Conservation (phyloP, 1,284 basidiomycete species). For the Phellinidium pouzarii region DNA sequence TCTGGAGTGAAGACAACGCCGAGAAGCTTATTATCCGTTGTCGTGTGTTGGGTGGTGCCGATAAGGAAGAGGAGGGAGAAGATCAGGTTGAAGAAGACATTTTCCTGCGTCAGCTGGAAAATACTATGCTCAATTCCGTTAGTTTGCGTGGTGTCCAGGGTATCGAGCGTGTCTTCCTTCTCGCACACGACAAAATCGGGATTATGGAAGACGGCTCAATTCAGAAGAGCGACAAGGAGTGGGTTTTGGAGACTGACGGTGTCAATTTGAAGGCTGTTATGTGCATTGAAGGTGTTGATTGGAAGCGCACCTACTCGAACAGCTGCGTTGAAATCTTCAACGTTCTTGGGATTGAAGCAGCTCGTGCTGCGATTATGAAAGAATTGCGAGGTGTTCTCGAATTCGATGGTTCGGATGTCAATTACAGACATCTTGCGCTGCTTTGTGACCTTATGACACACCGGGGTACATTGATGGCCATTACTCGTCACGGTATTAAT, state of each 20-base stretch:
- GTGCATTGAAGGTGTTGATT: slow-evolving; percentile 93
- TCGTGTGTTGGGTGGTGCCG: slow-evolving; percentile 83
- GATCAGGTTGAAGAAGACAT: slow-evolving; percentile 86
- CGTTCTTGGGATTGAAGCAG: slow-evolving; percentile 98
- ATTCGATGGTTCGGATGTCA: slow-evolving; percentile 99
- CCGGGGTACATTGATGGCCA: slow-evolving; percentile 93
- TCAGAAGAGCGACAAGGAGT: slow-evolving; percentile 69
- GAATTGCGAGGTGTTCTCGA: slow-evolving; percentile 94
- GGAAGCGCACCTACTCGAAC: slow-evolving; percentile 90
- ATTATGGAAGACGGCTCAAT: slow-evolving; percentile 63
- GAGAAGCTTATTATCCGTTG: slow-evolving; percentile 97
- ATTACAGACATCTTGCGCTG: slow-evolving; percentile 94
- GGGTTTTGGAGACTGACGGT: slow-evolving; percentile 97
- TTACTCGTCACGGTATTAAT: slow-evolving; percentile 99
- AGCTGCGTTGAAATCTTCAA: slow-evolving; percentile 95
- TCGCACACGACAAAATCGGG: slow-evolving; percentile 78
- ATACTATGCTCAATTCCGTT: slow-evolving; percentile 96
- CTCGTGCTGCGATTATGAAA: slow-evolving; percentile 87
- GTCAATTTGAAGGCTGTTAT: slow-evolving; percentile 92
- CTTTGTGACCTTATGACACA: slow-evolving; percentile 99
- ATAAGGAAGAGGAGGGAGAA: slow-evolving; percentile 85
- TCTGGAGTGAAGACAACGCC: slow-evolving; percentile 98
- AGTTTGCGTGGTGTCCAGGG: slow-evolving; percentile 88
- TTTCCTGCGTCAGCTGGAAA: slow-evolving; percentile 94
- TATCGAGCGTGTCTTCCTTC: slow-evolving; percentile 91